Base-by-base conservation (phyloP, 306 rosid species). In the Prinsepia uniflora region DNA sequence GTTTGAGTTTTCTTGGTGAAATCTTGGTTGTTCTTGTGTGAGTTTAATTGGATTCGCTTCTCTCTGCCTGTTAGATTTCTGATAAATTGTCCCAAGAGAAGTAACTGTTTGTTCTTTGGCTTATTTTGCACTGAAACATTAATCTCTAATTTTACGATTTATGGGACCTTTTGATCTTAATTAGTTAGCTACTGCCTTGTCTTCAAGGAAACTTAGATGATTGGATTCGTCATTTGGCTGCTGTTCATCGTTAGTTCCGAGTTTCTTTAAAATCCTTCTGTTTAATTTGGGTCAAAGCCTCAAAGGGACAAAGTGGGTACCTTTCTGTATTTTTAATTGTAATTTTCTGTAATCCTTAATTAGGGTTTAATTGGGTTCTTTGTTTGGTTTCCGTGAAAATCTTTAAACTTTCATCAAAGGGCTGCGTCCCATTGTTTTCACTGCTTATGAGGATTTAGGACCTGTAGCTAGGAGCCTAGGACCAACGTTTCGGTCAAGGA, bases 351-450 rank as follows among this genome's bases (percentile, higher is more conserved):
- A 30, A 30, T 30, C 36, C 36, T 30, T 30, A 30, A 30, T 30
- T 30, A 48, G n/a, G 13, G n/a, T 58, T n/a, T 30, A 58, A 30
- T 55, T 54, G 4, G 57, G 41, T 2, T 41, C 17, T 47, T 20
- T 59, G 74, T 34, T 67, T 39, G 53, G 57, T 67, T 71, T 14
- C 46, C 49, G 65, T 19, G 72, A 71, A 77, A 65, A 45, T 4
- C 10, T 49, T n/a, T 36, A 5, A 41, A 9, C 46, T 34, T 10
- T 67, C 19, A 48, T 30, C 57, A 48, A 53, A 18, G 58, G 58
- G 13, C 8, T 49, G 11, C 36, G 22, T 22, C 40, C 13, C 0
- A 22, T 55, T 56, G 24, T 34, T 34, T 10, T 12, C n/a, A 59
- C 19, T 39, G 6, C 6, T 13, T 13, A 30, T 30, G 2, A 30